These are phyloP conservation scores for Dendrocalamus latiflorus DNA, from an alignment of 202 grass and related monocot species.

Conservation along the genomic window DNA sequence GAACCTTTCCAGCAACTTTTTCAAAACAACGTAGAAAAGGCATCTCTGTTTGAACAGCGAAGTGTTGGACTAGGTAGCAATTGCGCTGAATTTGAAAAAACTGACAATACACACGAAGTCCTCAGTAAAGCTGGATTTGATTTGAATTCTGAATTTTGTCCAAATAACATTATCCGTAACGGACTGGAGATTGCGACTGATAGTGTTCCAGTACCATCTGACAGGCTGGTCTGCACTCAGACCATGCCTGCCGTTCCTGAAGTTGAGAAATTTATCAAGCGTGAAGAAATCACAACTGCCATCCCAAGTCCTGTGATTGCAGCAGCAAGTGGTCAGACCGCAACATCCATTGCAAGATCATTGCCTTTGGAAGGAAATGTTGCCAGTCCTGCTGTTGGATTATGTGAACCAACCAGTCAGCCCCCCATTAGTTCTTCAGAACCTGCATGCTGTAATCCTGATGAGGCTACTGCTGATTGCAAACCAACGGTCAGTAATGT, in stretches of 20 bases:
- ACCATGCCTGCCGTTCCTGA: constrained; percentile 4
- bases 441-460: constrained; percentile 21
- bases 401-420: constrained; percentile 13
- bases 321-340: constrained; percentile 12
- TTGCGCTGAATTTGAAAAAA: constrained; percentile 27
- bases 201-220: not conserved
- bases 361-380: not conserved
- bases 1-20: constrained; percentile 21
- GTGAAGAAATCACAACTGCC: constrained; percentile 2
- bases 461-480: constrained; percentile 9
- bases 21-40: too few relatives aligned
- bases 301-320: not conserved
- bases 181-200: not conserved
- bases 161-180: constrained; percentile 1
- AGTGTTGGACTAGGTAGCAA: constrained; percentile 17
- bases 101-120: not conserved
- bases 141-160: constrained; percentile 36
- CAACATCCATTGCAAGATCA: constrained; percentile 7
- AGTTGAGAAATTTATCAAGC: constrained; percentile 33
- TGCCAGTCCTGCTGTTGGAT: constrained; percentile 8
- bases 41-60: too few relatives aligned
- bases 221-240: not conserved
- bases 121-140: constrained; percentile 14
- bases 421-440: not conserved
- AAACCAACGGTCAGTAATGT: constrained; percentile 11